Base-by-base conservation (phyloP, 192 early-diverging fungal species). In the Backusella sp. region DNA sequence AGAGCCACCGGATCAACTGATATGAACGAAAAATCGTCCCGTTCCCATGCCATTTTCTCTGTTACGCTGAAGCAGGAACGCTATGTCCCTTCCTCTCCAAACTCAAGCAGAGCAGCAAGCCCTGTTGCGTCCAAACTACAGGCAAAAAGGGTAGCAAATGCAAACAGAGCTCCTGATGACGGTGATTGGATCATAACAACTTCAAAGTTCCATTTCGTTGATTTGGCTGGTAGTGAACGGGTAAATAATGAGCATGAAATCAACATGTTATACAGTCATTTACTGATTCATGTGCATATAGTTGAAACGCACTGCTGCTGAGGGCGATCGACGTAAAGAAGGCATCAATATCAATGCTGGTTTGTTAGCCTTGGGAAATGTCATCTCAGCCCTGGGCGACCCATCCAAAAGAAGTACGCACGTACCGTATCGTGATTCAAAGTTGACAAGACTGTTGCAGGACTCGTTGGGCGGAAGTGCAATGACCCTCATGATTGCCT, bases 121-220 rank as follows among this genome's bases (percentile, higher is more conserved):
- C 46, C 76, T 44, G 68, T 42, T 12, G 37, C 77, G 1, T 73
- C 77, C 6, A 79, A 70, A 42, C 44, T 73, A 36, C 41, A 39
- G 23, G 23, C 53, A 72, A 82, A 77, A 46, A 77, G 59, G 14
- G 21, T 49, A 8, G 75, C 73, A 65, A 62, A 39, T 65, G 14
- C 23, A 32, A 77, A 76, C 73, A 41, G 1, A 59, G 70, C 8
- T 44, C 78, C 78, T 35, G 82, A 83, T 15, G 84, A 87, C 30
- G 90, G 84, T 9, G 90, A 90, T 67, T 86, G 86, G 79, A 77
- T 92, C 17, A 83, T 86, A 4, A 80, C 94, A 15, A 87, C 86
- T 6, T 96, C 94, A 36, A 99, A 99, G 83, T 96, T 99, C 72
- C 95, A 98, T 80, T 99, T 99, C 88, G 98, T 99, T 15, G 98